A percentile compares a stretch with the other conserved stretches of the same genome.
Evolutionary conservation across 1,284 basidiomycete species (phyloP).

Genomic region (Trichosporon asahii): DNA sequence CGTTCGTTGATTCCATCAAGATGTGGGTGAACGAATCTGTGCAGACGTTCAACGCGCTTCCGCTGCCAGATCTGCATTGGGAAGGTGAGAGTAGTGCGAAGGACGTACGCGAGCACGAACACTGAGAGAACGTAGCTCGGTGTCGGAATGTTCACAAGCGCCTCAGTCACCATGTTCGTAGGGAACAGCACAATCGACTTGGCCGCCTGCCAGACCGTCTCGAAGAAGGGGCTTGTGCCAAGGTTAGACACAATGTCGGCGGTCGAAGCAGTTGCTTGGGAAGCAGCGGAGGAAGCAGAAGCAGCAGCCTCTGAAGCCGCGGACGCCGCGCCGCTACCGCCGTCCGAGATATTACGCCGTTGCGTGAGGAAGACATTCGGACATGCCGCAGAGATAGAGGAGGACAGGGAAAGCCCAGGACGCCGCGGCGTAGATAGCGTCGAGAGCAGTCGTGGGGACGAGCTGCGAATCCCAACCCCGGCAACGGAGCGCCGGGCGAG

Average conservation of each 20-base stretch:
- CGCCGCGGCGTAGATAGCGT: not conserved
- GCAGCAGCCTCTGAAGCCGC: not conserved
- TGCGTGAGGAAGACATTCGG: not conserved
- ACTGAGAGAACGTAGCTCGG: conserved; percentile 52
- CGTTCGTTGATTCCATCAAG: conserved; percentile 49
- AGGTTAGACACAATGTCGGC: not conserved
- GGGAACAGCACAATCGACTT: not conserved
- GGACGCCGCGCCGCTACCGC: not conserved
- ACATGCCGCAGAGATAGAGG: not conserved
- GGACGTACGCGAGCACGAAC: conserved; percentile 51
- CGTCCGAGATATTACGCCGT: not conserved
- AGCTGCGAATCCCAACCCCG: not conserved
- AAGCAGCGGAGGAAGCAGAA: not conserved
- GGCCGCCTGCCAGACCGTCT: not conserved
- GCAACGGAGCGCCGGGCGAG: not conserved
- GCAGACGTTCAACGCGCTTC: conserved; percentile 41
- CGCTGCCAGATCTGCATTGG: conserved; percentile 56
- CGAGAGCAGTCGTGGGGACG: not conserved
- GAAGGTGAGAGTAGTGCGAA: conserved; percentile 53
- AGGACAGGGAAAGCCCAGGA: not conserved
- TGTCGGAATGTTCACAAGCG: conserved; percentile 33
- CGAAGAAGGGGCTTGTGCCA: not conserved
- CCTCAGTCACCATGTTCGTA: conserved; percentile 22
- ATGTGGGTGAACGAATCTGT: conserved; percentile 51
- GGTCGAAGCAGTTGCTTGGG: not conserved